Base-by-base conservation (phyloP, 192 early-diverging fungal genomes). In the Chytriomyces sp. region DNA sequence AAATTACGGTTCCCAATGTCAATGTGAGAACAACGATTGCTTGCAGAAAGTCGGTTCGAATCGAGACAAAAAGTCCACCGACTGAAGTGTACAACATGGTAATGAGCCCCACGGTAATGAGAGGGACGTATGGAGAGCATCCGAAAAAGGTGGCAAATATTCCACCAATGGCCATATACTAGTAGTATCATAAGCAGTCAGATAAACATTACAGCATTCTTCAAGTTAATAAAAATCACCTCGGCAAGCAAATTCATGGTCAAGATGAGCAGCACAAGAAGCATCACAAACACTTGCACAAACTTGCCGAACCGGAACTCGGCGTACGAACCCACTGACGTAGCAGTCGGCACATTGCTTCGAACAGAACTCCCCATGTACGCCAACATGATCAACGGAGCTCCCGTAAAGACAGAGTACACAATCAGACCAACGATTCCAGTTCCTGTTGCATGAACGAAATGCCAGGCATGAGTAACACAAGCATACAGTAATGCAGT, bases 41-140 rank as follows among this genome's bases (percentile, higher is more conserved):
- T 65, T 88, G 86, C 24, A 69, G 67, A 57, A 79, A 72, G 72
- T 88, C 86, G 11, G 86, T 88, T 45, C 81, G 47, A 65, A 87
- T 78, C 2, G 79, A 82, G 26, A 84, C 76, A 44, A 84, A 85
- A n/a, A 87, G 80, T 49, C 86, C 86, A 23, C 86, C 86, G 23
- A 74, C 62, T 8, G 80, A 69, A 2, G 84, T 86, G 74, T 87
- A 87, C 11, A 80, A 57, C 79, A 82, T 79, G 11, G 86, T 86
- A 26, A 87, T 76, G 35, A 82, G 53, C 3, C 77, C 84, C 24
- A 85, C 84, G 28, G 79, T 57, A 65, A 87, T 18, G 43, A 87
- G 79, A 44, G 82, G 81, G 20, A 80, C 72, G 50, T 80, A 77
- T 26, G 64, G 76, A 13, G 63, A 50, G 24, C 66, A 66, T 46